Evolutionary conservation across 2,329 filamentous ascomycete species (phyloP).

Genomic region (Allantophomopsis cytisporea): DNA sequence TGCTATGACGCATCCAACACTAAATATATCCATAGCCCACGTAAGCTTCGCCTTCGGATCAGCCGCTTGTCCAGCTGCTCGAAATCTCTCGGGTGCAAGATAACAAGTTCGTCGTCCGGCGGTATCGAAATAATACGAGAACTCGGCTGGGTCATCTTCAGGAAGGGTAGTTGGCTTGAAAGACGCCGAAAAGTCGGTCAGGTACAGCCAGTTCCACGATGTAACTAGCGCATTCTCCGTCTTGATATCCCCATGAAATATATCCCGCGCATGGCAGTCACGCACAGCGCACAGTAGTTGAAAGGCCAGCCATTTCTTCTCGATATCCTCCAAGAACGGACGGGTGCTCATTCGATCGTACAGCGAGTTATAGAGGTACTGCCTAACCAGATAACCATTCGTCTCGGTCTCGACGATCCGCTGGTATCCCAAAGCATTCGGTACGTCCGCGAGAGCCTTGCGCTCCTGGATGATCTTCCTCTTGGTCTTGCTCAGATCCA

Average conservation of each 20-base stretch:
- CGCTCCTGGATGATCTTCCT: conserved; percentile 68
- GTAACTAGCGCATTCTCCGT: conserved; percentile 94
- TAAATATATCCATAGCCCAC: conserved; percentile 99
- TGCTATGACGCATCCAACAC: conserved; percentile 89
- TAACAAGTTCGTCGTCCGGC: conserved; percentile 89
- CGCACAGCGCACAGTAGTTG: conserved; percentile 85
- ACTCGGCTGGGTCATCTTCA: conserved; percentile 93
- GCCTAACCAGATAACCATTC: conserved; percentile 84
- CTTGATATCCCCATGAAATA: conserved; percentile 98
- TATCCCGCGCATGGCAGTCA: conserved; percentile 77
- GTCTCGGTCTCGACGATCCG: conserved; percentile 83
- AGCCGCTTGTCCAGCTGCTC: conserved; percentile 53
- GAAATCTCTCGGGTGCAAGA: conserved; percentile 84
- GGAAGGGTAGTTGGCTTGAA: conserved; percentile 92
- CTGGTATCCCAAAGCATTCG: conserved; percentile 85
- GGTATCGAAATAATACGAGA: conserved; percentile 95
- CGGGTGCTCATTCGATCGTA: conserved; percentile 96
- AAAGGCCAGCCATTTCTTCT: conserved; percentile 98
- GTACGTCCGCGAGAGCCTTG: conserved; percentile 64
- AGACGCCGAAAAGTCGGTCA: conserved; percentile 91
- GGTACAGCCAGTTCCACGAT: conserved; percentile 98
- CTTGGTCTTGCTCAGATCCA: conserved; percentile 70
- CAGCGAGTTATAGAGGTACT: conserved; percentile 90
- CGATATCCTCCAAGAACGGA: conserved; percentile 91
- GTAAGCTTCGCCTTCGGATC: conserved; percentile 50